Evolutionary conservation across 2,329 filamentous ascomycete species (phyloP), one percentile per base, ranked within the genome.

Genomic region (Didymella pinodella): DNA sequence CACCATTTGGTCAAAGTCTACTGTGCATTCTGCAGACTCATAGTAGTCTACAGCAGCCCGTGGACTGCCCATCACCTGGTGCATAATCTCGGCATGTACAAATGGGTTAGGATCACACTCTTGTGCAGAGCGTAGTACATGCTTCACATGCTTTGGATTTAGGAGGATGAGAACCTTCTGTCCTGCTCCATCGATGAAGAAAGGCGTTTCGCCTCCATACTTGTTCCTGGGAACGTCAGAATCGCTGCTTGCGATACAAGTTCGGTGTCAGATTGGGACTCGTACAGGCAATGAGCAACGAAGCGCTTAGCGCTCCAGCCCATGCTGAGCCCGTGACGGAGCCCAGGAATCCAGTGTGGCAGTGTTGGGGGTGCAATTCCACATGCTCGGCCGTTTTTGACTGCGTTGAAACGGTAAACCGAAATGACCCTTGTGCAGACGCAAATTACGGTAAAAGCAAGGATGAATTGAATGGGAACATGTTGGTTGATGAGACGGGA

Each of bases 321-420:
- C 57, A 69, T 59, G 4, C 47, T 48, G 0, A 69, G 29, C 5
- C 59, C 66, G 61, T 69, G 64, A 31, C 54, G 57, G 3, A 69
- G 50, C 4, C 62, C 58, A 4, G 64, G 65, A 7, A 65, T 61
- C 67, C 62, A 68, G 40, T 67, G 65, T 29, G 64, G 65, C 20
- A 64, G 46, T 20, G 65, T 69, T 18, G 65, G 65, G 22, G 62
- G 65, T 4, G 48, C 34, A 36, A 64, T 38, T 40, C 44, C 43
- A 43, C 11, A 41, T 2, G n/a, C 20, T 40, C 48, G 61, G 49
- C 60, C 50, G 26, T 57, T 48, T 29, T 61, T 67, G 40, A 59
- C 41, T 52, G 32, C 7, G 32, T 48, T 46, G 58, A 64, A 68
- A 25, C 47, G 31, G 20, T 66, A 34, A 1, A 48, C 64, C 11